These are phyloP conservation scores for Nakazawaea molendinolei DNA, from an alignment of 805 yeast species.

Conservation along the genomic window DNA sequence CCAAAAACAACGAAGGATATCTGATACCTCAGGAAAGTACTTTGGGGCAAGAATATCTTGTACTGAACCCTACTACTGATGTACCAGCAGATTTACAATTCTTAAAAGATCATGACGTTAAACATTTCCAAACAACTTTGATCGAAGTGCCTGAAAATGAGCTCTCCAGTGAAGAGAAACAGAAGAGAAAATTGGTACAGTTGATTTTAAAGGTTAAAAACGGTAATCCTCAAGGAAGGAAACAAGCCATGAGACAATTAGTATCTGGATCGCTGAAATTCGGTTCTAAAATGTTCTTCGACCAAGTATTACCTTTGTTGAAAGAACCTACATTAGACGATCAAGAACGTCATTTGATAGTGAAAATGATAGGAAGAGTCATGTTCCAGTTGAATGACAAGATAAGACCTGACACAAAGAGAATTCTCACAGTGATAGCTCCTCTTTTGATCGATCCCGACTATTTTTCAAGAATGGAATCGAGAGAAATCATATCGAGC, in stretches of 20 bases:
- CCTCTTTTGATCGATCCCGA: constrained; percentile 82
- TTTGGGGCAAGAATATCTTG: constrained; percentile 20
- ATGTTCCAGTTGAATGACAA: constrained; percentile 57
- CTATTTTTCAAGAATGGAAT: constrained; percentile 64
- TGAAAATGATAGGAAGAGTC: constrained; percentile 68
- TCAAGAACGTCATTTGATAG: constrained; percentile 75
- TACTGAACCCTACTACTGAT: constrained; percentile 34
- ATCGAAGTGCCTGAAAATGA: constrained; percentile 23
- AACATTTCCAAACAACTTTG: constrained; percentile 56
- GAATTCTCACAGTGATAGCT: constrained; percentile 64
- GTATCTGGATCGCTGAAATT: constrained; percentile 55
- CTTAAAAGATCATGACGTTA: constrained; percentile 66
- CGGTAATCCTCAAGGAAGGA: constrained; percentile 65
- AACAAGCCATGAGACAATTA: constrained; percentile 58
- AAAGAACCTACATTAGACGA: constrained; percentile 69
- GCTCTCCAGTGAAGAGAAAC: constrained; percentile 43
- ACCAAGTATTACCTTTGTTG: constrained; percentile 68
- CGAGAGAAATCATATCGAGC: constrained; percentile 70
- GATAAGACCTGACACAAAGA: constrained; percentile 67
- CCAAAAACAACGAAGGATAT: constrained; percentile 29
- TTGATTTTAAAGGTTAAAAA: constrained; percentile 68
- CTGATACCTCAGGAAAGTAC: constrained; percentile 45
- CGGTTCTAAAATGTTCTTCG: constrained; percentile 67
- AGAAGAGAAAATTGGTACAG: constrained; percentile 55
- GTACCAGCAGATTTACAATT: constrained; percentile 61